Percentiles rank a stretch among this genome's conserved stretches.
Conservation (phyloP, 352 stramenopile genomes). For the Thraustotheca clavata region DNA sequence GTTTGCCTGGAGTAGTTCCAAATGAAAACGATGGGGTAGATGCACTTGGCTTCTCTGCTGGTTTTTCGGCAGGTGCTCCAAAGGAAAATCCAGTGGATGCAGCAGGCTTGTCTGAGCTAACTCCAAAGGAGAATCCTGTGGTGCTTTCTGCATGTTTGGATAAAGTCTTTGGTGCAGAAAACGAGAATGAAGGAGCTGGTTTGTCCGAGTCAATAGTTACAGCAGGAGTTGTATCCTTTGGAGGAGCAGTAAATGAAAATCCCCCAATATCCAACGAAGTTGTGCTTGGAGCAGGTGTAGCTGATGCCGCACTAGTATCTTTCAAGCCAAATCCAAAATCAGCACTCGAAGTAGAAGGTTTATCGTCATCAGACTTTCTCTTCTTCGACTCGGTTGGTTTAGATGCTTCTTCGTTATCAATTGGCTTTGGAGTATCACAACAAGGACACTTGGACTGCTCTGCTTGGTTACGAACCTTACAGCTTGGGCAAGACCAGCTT, state of each 20-base stretch:
- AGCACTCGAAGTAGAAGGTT: not conserved
- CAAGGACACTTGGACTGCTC: slow-evolving; percentile 11
- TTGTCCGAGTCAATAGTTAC: not conserved
- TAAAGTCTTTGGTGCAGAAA: not conserved
- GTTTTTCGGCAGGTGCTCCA: slow-evolving; percentile 8
- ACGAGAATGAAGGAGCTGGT: not conserved
- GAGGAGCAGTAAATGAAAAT: not conserved
- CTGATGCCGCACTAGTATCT: not conserved
- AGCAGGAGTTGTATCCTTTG: not conserved
- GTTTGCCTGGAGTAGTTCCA: slow-evolving; percentile 20
- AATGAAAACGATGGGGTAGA: slow-evolving; percentile 43
- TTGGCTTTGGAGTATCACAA: not conserved
- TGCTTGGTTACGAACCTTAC: slow-evolving; percentile 6
- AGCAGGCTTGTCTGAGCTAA: too few relatives aligned
- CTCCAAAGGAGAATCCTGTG: too few relatives aligned
- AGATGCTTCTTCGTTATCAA: not conserved
- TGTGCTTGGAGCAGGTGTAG: not conserved
- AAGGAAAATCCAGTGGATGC: slow-evolving; percentile 4
- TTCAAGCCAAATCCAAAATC: slow-evolving; percentile 11
- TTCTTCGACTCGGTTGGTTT: slow-evolving; percentile 42
- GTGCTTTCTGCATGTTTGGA: not conserved
- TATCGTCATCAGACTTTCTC: not conserved
- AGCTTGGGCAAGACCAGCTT: slow-evolving; percentile 6
- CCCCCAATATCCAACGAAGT: not conserved
- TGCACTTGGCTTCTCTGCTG: not conserved